Percentiles rank a stretch among this genome's conserved stretches.
phyloP scores from a whole-genome alignment of 1,139 yeast species.

The Spencermartinsiella ligniputridi region DNA sequence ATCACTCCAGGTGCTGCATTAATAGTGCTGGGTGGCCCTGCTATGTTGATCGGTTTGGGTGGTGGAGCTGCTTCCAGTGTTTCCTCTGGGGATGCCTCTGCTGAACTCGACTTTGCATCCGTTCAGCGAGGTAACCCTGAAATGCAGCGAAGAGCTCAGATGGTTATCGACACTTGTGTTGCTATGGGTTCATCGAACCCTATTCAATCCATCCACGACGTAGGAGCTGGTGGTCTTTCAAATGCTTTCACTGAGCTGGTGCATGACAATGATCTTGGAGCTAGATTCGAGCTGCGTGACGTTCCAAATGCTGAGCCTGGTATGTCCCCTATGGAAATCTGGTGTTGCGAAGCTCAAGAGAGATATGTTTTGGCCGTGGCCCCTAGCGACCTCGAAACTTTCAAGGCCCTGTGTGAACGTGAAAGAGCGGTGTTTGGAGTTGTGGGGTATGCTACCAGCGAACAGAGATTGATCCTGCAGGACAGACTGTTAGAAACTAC shows the following conservation, averaged over 20 bases:
- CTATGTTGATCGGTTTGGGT: slow-evolving; percentile 98
- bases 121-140: slow-evolving; percentile 99
- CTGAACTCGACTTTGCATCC: slow-evolving; percentile 93
- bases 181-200: slow-evolving; percentile 79
- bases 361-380: slow-evolving; percentile 93
- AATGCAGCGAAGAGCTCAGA: slow-evolving; percentile 98
- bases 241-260: slow-evolving; percentile 97
- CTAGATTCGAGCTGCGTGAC: slow-evolving; percentile 84
- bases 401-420: slow-evolving; percentile 79
- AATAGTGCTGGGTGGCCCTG: slow-evolving; percentile 95
- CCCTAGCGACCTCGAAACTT: slow-evolving; percentile 66
- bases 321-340: slow-evolving; percentile 99
- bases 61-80: slow-evolving; percentile 99
- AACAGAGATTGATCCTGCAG: slow-evolving; percentile 73
- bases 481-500: slow-evolving; percentile 72
- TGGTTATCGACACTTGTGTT: slow-evolving; percentile 92
- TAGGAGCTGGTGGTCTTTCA: slow-evolving; percentile 98
- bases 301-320: slow-evolving; percentile 92
- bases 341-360: slow-evolving; percentile 99
- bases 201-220: slow-evolving; percentile 95
- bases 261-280: slow-evolving; percentile 95
- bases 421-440: slow-evolving; percentile 97
- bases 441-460: slow-evolving; percentile 90
- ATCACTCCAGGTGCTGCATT: slow-evolving; percentile 91
- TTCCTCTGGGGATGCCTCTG: slow-evolving; percentile 93